These are phyloP conservation scores for Mycena amicta DNA, from an alignment of 768 basidiomycete species.

Conservation along the genomic window DNA sequence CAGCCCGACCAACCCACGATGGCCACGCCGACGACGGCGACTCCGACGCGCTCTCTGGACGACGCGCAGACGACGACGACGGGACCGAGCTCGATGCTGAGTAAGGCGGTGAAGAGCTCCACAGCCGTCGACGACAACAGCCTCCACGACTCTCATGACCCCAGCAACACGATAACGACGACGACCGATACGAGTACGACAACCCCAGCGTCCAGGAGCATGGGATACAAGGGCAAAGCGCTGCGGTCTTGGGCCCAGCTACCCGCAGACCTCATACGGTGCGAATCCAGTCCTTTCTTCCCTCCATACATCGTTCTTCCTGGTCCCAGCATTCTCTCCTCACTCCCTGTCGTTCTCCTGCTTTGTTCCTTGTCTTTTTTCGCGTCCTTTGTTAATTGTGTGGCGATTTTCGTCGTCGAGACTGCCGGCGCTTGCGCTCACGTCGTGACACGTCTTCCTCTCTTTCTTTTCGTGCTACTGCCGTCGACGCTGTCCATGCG, in stretches of 20 bases:
- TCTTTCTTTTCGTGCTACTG: not conserved
- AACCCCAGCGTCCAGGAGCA: too few species aligned
- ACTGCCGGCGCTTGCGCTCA: not conserved
- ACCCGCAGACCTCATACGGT: slow-evolving; percentile 19
- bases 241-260: slow-evolving; percentile 17
- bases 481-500: not conserved
- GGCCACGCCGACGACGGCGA: too few species aligned
- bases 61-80: too few species aligned
- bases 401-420: not conserved
- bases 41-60: too few species aligned
- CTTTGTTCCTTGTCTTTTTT: not conserved
- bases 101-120: too few species aligned
- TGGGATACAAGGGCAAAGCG: slow-evolving; percentile 17
- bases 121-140: too few species aligned
- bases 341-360: not conserved
- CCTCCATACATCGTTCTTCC: too few species aligned
- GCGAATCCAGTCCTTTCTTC: not conserved
- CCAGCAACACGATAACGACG: too few species aligned
- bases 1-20: too few species aligned
- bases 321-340: not conserved
- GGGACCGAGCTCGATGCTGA: too few species aligned
- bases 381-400: not conserved
- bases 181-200: too few species aligned
- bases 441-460: not conserved
- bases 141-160: too few species aligned